Percentiles rank a stretch among this genome's conserved stretches.
phyloP scores from a whole-genome alignment of 2,329 filamentous ascomycete genomes.

The Talaromyces piceae region DNA sequence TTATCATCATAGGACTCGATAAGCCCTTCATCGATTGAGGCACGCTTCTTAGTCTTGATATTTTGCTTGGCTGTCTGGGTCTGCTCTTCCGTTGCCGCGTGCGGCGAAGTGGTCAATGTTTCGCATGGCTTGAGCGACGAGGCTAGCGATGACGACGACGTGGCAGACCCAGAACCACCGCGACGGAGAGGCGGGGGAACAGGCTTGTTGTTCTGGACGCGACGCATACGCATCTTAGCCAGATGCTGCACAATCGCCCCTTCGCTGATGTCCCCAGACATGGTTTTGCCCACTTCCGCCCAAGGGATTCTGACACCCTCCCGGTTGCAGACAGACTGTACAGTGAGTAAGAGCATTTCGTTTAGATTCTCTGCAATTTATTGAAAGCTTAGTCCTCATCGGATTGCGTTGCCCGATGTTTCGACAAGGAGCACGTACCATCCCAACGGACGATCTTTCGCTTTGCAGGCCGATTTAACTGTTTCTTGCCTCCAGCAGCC shows the following conservation, averaged over 20 bases:
- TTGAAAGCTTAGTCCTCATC: neutral
- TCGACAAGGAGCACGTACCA: slow-evolving; percentile 23
- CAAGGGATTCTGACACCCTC: slow-evolving; percentile 36
- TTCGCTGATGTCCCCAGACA: slow-evolving; percentile 35
- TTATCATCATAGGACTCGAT: neutral
- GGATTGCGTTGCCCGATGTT: neutral
- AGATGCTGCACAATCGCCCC: slow-evolving; percentile 42
- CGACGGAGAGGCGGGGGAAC: slow-evolving; percentile 37
- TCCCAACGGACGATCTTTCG: slow-evolving; percentile 37
- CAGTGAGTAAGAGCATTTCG: slow-evolving; percentile 34
- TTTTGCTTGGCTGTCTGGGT: slow-evolving; percentile 1
- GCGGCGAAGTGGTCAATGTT: neutral
- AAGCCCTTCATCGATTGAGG: slow-evolving; percentile 4
- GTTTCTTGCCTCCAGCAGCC: slow-evolving; percentile 9
- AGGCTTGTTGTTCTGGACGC: slow-evolving; percentile 23
- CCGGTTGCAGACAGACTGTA: slow-evolving; percentile 35
- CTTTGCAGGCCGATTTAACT: slow-evolving; percentile 22
- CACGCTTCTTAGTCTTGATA: slow-evolving; percentile 8
- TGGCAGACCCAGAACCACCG: slow-evolving; percentile 17
- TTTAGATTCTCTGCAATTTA: slow-evolving; percentile 36
- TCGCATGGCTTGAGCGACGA: slow-evolving; percentile 8
- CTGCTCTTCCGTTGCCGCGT: neutral
- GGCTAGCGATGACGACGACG: neutral
- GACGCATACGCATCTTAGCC: slow-evolving; percentile 35
- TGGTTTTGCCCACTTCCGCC: slow-evolving; percentile 30